phyloP scores from a whole-genome alignment of 2,329 filamentous ascomycete genomes.

The Macrophomina tecta region DNA sequence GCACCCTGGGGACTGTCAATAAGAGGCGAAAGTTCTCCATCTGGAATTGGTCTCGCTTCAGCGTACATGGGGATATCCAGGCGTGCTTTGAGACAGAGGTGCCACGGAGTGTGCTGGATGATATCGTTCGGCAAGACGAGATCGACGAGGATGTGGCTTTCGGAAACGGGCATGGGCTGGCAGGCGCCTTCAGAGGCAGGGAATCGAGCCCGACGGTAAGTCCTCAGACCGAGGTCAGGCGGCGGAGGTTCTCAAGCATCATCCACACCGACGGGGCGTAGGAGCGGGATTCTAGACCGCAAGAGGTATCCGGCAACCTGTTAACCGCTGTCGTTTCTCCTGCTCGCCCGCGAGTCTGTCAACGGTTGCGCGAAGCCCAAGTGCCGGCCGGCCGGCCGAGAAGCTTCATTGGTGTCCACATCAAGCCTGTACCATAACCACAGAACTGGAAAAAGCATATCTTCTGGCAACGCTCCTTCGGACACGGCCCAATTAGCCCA shows the following conservation, averaged over 20 bases:
- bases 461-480: slow-evolving; percentile 6
- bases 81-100: slow-evolving; percentile 75
- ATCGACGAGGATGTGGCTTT: slow-evolving; percentile 51
- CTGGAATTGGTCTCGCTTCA: slow-evolving; percentile 72
- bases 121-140: slow-evolving; percentile 58
- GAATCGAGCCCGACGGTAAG: slow-evolving; percentile 13
- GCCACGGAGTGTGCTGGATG: slow-evolving; percentile 59
- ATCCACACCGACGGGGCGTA: slow-evolving; percentile 1
- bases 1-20: slow-evolving; percentile 38
- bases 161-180: slow-evolving; percentile 27
- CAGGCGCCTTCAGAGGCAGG: slow-evolving; percentile 17
- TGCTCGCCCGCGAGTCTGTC: slow-evolving; percentile 1
- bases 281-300: slow-evolving; percentile 6
- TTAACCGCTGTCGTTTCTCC: slow-evolving; percentile 18
- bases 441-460: slow-evolving; percentile 19
- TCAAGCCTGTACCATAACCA: slow-evolving; percentile 13
- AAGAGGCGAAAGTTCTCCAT: slow-evolving; percentile 56
- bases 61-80: slow-evolving; percentile 73
- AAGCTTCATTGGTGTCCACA: slow-evolving; percentile 10
- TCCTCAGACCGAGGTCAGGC: slow-evolving; percentile 12
- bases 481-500: background rate
- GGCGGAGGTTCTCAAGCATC: slow-evolving; percentile 25
- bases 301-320: background rate
- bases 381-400: slow-evolving; percentile 17
- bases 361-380: background rate